Evolutionary conservation across 2,329 filamentous ascomycete species (phyloP).

Genomic region (Cercospora nicotianae): DNA sequence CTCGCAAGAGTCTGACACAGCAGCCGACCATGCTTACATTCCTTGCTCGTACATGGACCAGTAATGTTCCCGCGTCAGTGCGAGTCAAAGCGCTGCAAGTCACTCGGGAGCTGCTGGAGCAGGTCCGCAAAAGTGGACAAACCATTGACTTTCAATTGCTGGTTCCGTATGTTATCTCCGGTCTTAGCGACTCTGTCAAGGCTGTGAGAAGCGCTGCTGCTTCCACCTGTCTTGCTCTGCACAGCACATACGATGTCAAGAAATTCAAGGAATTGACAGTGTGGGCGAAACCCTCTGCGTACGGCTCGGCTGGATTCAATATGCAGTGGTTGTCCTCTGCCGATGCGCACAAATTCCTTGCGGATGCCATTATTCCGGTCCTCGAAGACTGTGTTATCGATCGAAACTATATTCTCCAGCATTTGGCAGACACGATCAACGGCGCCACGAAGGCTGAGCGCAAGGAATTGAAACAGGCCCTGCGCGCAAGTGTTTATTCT

Average conservation of each 20-base stretch:
- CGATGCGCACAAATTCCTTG: constrained; percentile 61
- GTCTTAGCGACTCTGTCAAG: constrained; percentile 55
- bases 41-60: constrained; percentile 26
- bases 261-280: constrained; percentile 17
- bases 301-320: constrained; percentile 55
- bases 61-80: constrained; percentile 14
- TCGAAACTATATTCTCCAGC: constrained; percentile 64
- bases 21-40: constrained; percentile 25
- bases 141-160: constrained; percentile 67
- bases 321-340: constrained; percentile 61
- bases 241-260: constrained; percentile 15
- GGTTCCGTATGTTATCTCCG: constrained; percentile 76
- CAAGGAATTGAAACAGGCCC: constrained; percentile 58
- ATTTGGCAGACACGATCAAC: constrained; percentile 62
- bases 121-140: constrained; percentile 7
- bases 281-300: constrained; percentile 64
- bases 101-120: constrained; percentile 18
- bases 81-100: constrained; percentile 24
- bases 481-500: constrained; percentile 64
- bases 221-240: constrained; percentile 19
- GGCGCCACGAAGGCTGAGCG: constrained; percentile 31
- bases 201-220: constrained; percentile 51
- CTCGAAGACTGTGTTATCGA: constrained; percentile 88
- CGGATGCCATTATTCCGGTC: constrained; percentile 67
- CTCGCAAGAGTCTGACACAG: constrained; percentile 14